Evolutionary conservation across 2,329 filamentous ascomycete genomes (phyloP), one percentile per base, ranked within the genome.

Genomic region (Colletotrichum sp.): DNA sequence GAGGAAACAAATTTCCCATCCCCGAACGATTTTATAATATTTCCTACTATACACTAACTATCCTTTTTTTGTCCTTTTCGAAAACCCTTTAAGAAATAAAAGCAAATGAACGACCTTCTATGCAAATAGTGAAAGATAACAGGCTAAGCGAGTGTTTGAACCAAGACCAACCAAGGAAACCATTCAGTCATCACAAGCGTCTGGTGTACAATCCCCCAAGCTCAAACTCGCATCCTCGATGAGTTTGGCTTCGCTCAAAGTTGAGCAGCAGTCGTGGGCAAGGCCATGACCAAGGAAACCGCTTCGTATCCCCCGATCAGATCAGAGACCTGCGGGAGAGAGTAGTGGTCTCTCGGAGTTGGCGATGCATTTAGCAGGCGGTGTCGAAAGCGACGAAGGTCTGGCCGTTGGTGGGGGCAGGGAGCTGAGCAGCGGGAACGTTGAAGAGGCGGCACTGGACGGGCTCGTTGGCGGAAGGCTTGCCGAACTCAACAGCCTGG

Each of bases 401-500:
- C 71, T 74, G 71, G 36, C 66, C 71, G 21, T 74, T 28, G 34
- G 65, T 59, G 7, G 71, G 75, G n/a, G 67, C 39, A 30, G 75
- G 75, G n/a, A 77, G 75, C 48, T 65, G 36, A 12, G 72, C 57
- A 7, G 72, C 71, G 12, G 66, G 61, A 34, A 72, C 63, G 64
- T 63, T 64, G 64, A 70, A 77, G 36, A 77, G 72, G 52, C 64
- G 30, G 72, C 75, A 77, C 65, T 75, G 39, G 24, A 43, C 55
- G 16, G 72, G 63, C 55, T 61, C 60, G 55, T 67, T 63, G 59
- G 39, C 30, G 39, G 34, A 63, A 8, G 28, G 52, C 80, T 75
- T 70, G 80, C 81, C 79, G 74, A 82, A 82, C 60, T 82, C 81
- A 26, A 81, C 75, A 13, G 76, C 79, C 81, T 81, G 81, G 71